These are phyloP conservation scores for Monilinia polystroma DNA, from an alignment of 2,329 filamentous ascomycete species.

Conservation along the genomic window DNA sequence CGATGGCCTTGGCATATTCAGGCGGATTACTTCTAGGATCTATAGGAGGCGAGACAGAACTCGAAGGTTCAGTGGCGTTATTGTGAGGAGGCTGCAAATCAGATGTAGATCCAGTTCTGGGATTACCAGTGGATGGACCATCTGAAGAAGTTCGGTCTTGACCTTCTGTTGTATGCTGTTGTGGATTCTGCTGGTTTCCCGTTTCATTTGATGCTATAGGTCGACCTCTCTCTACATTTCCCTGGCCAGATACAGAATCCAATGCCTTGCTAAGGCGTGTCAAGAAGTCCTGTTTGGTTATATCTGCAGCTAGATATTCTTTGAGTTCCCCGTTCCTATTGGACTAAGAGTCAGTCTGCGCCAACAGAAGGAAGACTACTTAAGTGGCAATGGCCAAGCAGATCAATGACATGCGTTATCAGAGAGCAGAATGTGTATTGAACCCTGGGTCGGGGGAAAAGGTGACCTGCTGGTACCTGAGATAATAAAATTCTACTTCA, in stretches of 20 bases:
- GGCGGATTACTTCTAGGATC: neutral
- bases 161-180: constrained; percentile 6
- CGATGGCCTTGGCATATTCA: neutral
- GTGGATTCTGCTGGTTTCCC: neutral
- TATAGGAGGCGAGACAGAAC: neutral
- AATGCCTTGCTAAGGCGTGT: constrained; percentile 50
- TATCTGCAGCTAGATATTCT: constrained; percentile 69
- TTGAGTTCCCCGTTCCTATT: constrained; percentile 69
- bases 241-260: neutral
- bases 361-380: neutral
- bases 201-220: neutral
- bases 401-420: neutral
- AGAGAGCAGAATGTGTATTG: neutral
- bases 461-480: too few species aligned
- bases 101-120: neutral
- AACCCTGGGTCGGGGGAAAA: neutral
- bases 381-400: neutral
- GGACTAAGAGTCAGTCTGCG: neutral
- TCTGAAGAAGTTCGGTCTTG: neutral
- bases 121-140: neutral
- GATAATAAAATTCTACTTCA: neutral
- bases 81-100: neutral
- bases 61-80: neutral
- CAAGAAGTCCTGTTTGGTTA: constrained; percentile 65
- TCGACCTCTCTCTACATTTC: constrained; percentile 1